Base-by-base conservation (phyloP, 345 rosid species). In the Linum lewisii region DNA sequence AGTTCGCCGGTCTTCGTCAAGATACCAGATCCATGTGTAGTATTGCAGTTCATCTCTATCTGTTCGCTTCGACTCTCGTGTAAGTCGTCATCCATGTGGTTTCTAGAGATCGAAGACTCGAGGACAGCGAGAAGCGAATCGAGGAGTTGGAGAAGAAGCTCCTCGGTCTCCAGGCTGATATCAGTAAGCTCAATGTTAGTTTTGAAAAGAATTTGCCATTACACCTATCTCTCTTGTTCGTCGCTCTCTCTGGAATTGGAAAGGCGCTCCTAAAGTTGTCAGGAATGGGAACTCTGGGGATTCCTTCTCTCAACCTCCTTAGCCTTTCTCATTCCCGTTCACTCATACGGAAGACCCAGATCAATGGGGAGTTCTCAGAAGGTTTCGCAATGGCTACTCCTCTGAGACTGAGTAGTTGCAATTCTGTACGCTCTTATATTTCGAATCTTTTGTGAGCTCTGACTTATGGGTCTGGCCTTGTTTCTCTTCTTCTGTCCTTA, bases 261-360 rank as follows among this genome's bases (percentile, higher is more conserved):
- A 2, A 42, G 18, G 3, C 53, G 26, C 4, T 25, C 16, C 25
- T 23, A 29, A 24, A 54, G 22, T 24, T 25, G 16, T 18, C 5
- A 24, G 18, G 29, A 21, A 83, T 83, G 85, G 80, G 63, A 37
- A 64, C 78, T 62, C 56, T 77, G 37, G 71, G 78, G 24, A 78
- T 83, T 64, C 75, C 83, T 4, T 68, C 70, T 53, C 68, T 73
- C 59, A 61, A 60, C 60, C 61, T 63, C 50, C 64, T 70, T 2
- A 25, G 69, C 7, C 9, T 59, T 42, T 26, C 68, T 13, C 63
- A 62, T 42, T 71, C 65, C 8, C 54, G 22, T 44, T 54, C 34
- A 22, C 68, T 19, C 24, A 62, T 51, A 52, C 49, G 54, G 15
- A 67, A 49, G 57, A 59, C 37, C 15, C 7, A 25, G 13, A 77